These are phyloP conservation scores for Scheffersomyces titani DNA, from an alignment of 1,139 yeast species.

Conservation along the genomic window DNA sequence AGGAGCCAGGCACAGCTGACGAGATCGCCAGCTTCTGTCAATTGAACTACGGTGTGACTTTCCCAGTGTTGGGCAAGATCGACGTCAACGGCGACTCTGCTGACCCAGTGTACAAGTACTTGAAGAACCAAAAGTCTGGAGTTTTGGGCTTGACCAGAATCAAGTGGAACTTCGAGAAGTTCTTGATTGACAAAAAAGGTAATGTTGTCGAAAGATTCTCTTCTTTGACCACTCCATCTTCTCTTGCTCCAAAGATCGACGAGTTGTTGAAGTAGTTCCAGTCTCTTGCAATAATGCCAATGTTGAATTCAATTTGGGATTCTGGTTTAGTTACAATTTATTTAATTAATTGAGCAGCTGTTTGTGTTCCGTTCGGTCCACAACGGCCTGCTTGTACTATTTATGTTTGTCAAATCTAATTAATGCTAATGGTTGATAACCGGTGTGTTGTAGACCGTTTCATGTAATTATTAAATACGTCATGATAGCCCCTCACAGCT, in stretches of 20 bases:
- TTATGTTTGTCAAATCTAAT: not conserved
- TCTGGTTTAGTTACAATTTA: not conserved
- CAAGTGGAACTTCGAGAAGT: conserved; percentile 55
- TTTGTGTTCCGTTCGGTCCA: not conserved
- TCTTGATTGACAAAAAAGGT: conserved; percentile 46
- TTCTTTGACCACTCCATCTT: conserved; percentile 41
- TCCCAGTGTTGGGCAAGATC: conserved; percentile 84
- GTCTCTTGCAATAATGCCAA: conserved; percentile 20
- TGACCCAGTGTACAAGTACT: conserved; percentile 77
- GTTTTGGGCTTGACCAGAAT: conserved; percentile 46
- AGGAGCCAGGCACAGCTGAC: conserved; percentile 46
- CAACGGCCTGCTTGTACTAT: not conserved
- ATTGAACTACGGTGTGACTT: conserved; percentile 58
- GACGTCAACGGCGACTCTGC: conserved; percentile 86
- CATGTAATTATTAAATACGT: not conserved
- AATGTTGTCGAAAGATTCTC: conserved; percentile 42
- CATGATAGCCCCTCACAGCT: not conserved
- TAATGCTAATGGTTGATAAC: not conserved
- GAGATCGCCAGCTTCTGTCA: conserved; percentile 43
- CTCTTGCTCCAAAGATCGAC: conserved; percentile 39
- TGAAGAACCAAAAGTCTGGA: conserved; percentile 57
- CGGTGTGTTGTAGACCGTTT: not conserved
- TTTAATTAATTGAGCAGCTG: not conserved
- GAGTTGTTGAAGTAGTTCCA: conserved; percentile 27
- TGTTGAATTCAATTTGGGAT: not conserved